These are phyloP conservation scores for Cairneyella variabilis DNA, from an alignment of 495 filamentous ascomycete species.

Conservation along the genomic window DNA sequence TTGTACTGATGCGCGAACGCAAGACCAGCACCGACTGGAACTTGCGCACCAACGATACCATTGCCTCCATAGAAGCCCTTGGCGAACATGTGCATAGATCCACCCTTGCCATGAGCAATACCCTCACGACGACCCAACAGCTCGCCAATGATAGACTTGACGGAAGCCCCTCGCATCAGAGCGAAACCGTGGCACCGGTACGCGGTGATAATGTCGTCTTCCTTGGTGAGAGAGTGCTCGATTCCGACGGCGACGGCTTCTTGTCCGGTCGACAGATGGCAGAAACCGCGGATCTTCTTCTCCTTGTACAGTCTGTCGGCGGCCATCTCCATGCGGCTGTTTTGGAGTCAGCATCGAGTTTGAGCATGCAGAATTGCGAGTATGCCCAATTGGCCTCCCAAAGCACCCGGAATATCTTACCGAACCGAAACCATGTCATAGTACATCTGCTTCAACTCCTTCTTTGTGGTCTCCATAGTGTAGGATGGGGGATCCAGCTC, in stretches of 20 bases:
- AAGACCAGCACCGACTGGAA: conserved; percentile 93
- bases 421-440: conserved; percentile 90
- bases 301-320: conserved; percentile 97
- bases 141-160: conserved; percentile 94
- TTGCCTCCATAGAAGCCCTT: conserved; percentile 98
- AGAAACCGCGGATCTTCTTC: conserved; percentile 99
- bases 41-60: conserved; percentile 98
- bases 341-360: background rate
- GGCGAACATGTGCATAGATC: conserved; percentile 99
- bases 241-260: conserved; percentile 97
- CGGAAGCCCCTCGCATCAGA: conserved; percentile 88
- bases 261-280: conserved; percentile 95
- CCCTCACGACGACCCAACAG: conserved; percentile 90
- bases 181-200: conserved; percentile 99
- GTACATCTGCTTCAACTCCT: conserved; percentile 98
- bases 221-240: conserved; percentile 87
- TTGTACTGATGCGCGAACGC: conserved; percentile 97
- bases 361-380: too few species aligned
- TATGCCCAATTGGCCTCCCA: too few species aligned
- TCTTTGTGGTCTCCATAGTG: conserved; percentile 89
- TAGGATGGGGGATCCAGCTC: conserved; percentile 94
- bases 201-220: conserved; percentile 93
- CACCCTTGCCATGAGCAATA: conserved; percentile 97
- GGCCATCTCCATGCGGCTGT: conserved; percentile 99
- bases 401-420: too few species aligned